A percentile compares a stretch with the other conserved stretches of the same genome.
phyloP scores from a whole-genome alignment of 2,329 filamentous ascomycete genomes.

The Alternaria alternata region DNA sequence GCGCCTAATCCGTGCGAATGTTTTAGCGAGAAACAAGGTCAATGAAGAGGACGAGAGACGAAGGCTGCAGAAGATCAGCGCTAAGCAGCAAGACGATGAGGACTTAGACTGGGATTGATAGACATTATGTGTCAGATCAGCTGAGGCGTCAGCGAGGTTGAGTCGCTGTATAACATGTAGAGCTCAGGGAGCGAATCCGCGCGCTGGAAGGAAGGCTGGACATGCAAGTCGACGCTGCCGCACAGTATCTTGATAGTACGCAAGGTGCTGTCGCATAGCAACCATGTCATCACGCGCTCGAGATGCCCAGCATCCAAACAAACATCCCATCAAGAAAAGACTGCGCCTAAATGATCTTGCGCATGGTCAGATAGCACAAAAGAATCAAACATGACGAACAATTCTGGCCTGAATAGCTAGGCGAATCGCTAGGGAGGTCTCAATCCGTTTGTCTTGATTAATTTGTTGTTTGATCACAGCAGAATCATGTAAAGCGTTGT shows the following conservation, averaged over 20 bases:
- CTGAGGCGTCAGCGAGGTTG: background rate
- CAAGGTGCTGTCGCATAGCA: background rate
- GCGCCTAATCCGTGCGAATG: slow-evolving; percentile 60
- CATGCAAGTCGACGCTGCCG: background rate
- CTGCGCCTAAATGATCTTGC: background rate
- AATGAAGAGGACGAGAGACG: slow-evolving; percentile 53
- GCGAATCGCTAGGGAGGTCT: background rate
- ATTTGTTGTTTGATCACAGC: background rate
- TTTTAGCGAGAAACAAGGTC: slow-evolving; percentile 62
- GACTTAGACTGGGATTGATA: slow-evolving; percentile 62
- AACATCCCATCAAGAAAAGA: background rate
- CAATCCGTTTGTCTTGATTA: background rate
- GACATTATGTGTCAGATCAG: background rate
- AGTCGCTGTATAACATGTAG: background rate
- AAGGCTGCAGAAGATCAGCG: slow-evolving; percentile 41
- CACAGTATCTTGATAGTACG: background rate
- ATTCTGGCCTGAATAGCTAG: background rate
- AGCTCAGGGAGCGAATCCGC: background rate
- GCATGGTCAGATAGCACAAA: background rate
- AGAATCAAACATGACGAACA: background rate
- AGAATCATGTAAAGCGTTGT: background rate
- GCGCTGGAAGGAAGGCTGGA: background rate
- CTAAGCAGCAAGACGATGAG: slow-evolving; percentile 49
- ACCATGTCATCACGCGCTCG: background rate
- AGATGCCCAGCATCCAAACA: background rate